Evolutionary conservation across 1,139 yeast genomes (phyloP).

Genomic region (Blastobotrys apis): DNA sequence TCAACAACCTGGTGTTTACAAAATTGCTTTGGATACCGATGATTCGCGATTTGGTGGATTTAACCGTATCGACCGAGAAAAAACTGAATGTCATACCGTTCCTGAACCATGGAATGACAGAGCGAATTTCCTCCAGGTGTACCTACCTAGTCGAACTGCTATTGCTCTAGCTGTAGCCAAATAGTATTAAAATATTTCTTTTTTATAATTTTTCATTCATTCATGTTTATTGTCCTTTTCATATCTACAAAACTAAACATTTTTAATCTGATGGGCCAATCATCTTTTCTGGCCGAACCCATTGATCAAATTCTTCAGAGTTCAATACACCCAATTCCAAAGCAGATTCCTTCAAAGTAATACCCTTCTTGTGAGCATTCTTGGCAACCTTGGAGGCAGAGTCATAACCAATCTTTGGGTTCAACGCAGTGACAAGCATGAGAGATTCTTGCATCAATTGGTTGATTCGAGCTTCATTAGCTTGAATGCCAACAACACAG

Average conservation of each 20-base stretch:
- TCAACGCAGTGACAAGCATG: slow-evolving; percentile 97
- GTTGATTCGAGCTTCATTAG: slow-evolving; percentile 81
- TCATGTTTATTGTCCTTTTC: too few relatives aligned
- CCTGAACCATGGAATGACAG: slow-evolving; percentile 79
- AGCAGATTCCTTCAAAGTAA: slow-evolving; percentile 91
- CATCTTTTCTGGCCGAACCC: slow-evolving; percentile 98
- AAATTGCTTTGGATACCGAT: slow-evolving; percentile 73
- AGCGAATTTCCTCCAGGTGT: slow-evolving; percentile 69
- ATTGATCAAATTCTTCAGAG: slow-evolving; percentile 83
- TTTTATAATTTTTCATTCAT: too few relatives aligned
- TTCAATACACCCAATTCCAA: slow-evolving; percentile 81
- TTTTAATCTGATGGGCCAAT: slow-evolving; percentile 63
- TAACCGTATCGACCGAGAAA: slow-evolving; percentile 57
- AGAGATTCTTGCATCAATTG: slow-evolving; percentile 88
- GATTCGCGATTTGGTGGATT: slow-evolving; percentile 75
- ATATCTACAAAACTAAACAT: background rate
- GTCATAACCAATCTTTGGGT: slow-evolving; percentile 98
- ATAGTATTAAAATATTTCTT: background rate
- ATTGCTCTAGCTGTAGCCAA: slow-evolving; percentile 52
- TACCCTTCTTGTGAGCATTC: slow-evolving; percentile 96
- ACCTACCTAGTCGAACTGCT: slow-evolving; percentile 80
- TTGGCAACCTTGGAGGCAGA: slow-evolving; percentile 96
- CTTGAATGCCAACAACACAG: slow-evolving; percentile 92
- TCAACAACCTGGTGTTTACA: slow-evolving; percentile 71
- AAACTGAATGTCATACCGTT: slow-evolving; percentile 51